Base-by-base conservation (phyloP, 106 monocot genomes). In the Amphibolis antarctica region DNA sequence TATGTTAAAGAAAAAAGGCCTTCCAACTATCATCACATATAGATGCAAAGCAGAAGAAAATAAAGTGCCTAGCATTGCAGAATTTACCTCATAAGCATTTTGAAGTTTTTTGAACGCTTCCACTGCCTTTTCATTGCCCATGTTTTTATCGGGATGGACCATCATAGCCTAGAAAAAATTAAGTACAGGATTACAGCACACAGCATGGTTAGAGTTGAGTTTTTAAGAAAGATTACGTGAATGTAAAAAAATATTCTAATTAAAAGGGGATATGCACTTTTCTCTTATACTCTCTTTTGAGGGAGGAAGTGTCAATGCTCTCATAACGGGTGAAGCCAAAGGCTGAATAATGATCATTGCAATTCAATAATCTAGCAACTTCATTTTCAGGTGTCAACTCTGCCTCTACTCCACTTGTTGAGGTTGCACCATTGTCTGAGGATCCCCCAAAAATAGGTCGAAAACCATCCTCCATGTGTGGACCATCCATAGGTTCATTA, bases 41-140 rank as follows among this genome's bases (percentile, higher is more conserved):
- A 31, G 42, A 53, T 29, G 10, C 44, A 55, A 14, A 43, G 28
- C 24, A 55, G 22, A 3, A 55, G 9, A 55, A 42, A 44, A 66
- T 52, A 31, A 55, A 55, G 12, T n/a, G n/a, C n/a, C n/a, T n/a
- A 36, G 18, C 5, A 30, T 6, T 55, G 10, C 20, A 36, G 46
- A 6, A 42, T 47, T 26, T 53, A 90, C 96, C 84, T 96, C 96
- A 70, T 96, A 96, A 64, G 89, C 89, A 86, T 96, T 96, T 86
- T 96, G 96, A 78, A 96, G 84, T 62, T 90, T 96, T 64, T 96
- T 96, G 70, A 96, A 96, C 71, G 96, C 89, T 44, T 96, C 96
- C 43, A 77, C 89, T 48, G 94, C 94, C 70, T 86, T 86, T 65
- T 96, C 89, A 59, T 96, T 89, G 11, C 94, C 89, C 85, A 86